Conservation (phyloP, 352 stramenopile species). For the Globisporangium alternatum region DNA sequence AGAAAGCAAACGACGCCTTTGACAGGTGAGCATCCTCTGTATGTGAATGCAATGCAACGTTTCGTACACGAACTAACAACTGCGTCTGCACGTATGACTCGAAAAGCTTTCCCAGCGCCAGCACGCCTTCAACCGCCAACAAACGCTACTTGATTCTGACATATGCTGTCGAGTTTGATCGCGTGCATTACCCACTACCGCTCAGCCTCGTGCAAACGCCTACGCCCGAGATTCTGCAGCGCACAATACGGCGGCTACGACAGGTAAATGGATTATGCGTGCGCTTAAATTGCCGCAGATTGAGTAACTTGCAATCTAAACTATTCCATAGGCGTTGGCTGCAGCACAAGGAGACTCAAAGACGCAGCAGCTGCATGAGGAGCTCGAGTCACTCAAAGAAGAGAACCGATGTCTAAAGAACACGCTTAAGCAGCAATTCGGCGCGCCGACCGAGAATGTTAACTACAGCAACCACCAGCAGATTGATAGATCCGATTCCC, state of each 20-base stretch:
- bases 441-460: slow-evolving; percentile 17
- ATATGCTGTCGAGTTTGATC: slow-evolving; percentile 92
- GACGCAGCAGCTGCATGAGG: slow-evolving; percentile 25
- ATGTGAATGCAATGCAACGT: background rate
- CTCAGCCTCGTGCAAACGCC: slow-evolving; percentile 68
- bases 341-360: slow-evolving; percentile 20
- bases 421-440: slow-evolving; percentile 59
- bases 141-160: slow-evolving; percentile 94
- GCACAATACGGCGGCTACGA: slow-evolving; percentile 73
- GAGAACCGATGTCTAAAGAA: slow-evolving; percentile 69
- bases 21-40: slow-evolving; percentile 3
- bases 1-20: slow-evolving; percentile 16
- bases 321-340: slow-evolving; percentile 8
- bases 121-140: slow-evolving; percentile 6
- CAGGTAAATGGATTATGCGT: slow-evolving; percentile 20
- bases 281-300: too few species aligned
- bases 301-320: too few species aligned
- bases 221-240: slow-evolving; percentile 65
- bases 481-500: slow-evolving; percentile 13
- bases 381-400: slow-evolving; percentile 48
- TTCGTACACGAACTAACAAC: background rate
- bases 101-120: slow-evolving; percentile 12
- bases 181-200: slow-evolving; percentile 92
- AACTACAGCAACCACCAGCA: slow-evolving; percentile 9
- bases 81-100: background rate